phyloP scores from a whole-genome alignment of 306 rosid genomes.

The Begonia fuchsioides region DNA sequence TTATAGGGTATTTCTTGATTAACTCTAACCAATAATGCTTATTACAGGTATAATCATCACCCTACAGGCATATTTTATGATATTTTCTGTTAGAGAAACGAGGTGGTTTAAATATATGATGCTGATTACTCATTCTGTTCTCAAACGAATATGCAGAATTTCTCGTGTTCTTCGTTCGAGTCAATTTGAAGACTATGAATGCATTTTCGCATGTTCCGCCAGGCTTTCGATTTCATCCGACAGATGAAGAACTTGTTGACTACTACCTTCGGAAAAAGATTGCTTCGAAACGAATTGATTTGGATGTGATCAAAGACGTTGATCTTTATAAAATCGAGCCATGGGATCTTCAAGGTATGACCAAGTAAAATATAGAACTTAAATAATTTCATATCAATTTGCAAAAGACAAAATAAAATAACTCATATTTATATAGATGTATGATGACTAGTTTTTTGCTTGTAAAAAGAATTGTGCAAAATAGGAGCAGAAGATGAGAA shows the following conservation, averaged over 20 bases:
- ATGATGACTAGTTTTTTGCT: neutral
- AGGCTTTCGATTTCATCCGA: conserved; percentile 85
- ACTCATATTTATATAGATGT: neutral
- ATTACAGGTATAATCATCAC: no score
- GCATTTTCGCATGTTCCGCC: conserved; percentile 72
- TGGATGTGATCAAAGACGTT: conserved; percentile 71
- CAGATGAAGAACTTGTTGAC: conserved; percentile 90
- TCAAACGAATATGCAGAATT: conserved; percentile 21
- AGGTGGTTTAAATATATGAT: no score
- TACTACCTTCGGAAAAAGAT: conserved; percentile 69
- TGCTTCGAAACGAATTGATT: conserved; percentile 55
- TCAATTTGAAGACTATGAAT: conserved; percentile 34
- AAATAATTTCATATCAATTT: no score
- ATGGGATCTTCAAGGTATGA: conserved; percentile 85
- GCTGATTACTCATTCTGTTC: no score
- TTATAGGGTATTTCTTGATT: no score
- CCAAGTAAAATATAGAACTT: no score
- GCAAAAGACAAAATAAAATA: no score
- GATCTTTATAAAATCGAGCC: conserved; percentile 91
- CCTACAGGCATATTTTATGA: no score
- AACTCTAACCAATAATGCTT: no score
- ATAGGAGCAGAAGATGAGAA: conserved; percentile 50
- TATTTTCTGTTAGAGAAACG: no score
- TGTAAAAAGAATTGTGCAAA: conserved; percentile 56
- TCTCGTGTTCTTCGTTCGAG: no score